These are phyloP conservation scores for Annona squamosa DNA, from an alignment of 164 flowering plant genomes.

Conservation along the genomic window DNA sequence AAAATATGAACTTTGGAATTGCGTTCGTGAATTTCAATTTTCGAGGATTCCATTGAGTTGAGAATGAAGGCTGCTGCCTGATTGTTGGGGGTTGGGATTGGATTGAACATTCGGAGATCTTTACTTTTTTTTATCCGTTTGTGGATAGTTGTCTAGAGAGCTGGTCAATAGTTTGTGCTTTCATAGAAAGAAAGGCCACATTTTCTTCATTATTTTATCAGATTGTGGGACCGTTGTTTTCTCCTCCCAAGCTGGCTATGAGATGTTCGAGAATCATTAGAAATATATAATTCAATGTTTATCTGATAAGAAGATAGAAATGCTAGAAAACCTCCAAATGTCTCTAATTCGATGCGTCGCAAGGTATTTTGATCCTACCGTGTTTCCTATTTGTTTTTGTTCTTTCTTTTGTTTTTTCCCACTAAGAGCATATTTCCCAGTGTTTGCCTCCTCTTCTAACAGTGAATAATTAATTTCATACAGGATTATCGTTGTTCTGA, in stretches of 20 bases:
- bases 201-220: background rate
- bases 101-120: no score
- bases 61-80: no score
- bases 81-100: no score
- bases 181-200: no score
- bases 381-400: background rate
- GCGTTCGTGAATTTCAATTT: no score
- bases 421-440: background rate
- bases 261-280: background rate
- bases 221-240: no score
- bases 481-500: slow-evolving; percentile 86
- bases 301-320: background rate
- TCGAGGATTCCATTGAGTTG: no score
- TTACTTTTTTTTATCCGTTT: no score
- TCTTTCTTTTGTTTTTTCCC: background rate
- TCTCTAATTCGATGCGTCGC: background rate
- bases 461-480: background rate
- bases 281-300: background rate
- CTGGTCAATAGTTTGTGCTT: no score
- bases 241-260: background rate
- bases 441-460: background rate
- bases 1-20: no score
- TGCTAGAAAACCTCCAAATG: background rate
- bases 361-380: background rate
- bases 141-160: no score